Evolutionary conservation across 768 basidiomycete species (phyloP).

Genomic region (Pleurotus sapidus): DNA sequence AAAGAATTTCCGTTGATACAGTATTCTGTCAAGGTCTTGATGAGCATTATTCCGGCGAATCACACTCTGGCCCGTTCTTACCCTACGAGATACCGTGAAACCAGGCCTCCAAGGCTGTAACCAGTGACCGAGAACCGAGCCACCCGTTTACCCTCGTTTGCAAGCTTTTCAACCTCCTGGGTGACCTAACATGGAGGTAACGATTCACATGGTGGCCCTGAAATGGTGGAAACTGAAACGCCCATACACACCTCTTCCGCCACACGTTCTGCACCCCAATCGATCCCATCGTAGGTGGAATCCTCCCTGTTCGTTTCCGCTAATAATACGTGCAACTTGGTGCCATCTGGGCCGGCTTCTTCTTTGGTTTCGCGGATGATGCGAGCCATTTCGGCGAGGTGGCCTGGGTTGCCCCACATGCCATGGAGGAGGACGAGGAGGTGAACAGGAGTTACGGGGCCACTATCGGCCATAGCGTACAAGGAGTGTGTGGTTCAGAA

Average conservation of each 20-base stretch:
- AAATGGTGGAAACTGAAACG: not conserved
- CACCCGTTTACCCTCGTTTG: slow-evolving; percentile 53
- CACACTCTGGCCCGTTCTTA: slow-evolving; percentile 21
- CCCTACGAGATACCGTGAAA: slow-evolving; percentile 79
- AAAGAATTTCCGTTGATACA: slow-evolving; percentile 72
- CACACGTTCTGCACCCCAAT: slow-evolving; percentile 71
- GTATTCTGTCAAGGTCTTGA: slow-evolving; percentile 37
- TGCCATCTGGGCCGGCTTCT: slow-evolving; percentile 15
- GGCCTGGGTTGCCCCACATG: slow-evolving; percentile 70
- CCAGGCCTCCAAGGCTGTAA: slow-evolving; percentile 78
- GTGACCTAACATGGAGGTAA: slow-evolving; percentile 40
- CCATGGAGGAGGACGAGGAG: slow-evolving; percentile 59
- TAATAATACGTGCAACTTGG: slow-evolving; percentile 47
- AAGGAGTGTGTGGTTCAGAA: not conserved
- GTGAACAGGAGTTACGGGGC: slow-evolving; percentile 23
- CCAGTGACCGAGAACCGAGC: slow-evolving; percentile 73
- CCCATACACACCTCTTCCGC: slow-evolving; percentile 64
- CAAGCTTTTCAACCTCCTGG: slow-evolving; percentile 51
- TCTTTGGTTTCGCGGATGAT: slow-evolving; percentile 9
- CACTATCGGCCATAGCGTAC: slow-evolving; percentile 1
- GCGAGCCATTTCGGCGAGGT: slow-evolving; percentile 12
- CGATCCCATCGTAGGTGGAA: slow-evolving; percentile 67
- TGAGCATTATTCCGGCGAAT: not conserved
- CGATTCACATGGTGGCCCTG: not conserved
- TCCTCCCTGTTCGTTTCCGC: slow-evolving; percentile 51